Evolutionary conservation across 257 asterid genomes (phyloP), one percentile per base, ranked within the genome.

Genomic region (Rehmannia glutinosa): DNA sequence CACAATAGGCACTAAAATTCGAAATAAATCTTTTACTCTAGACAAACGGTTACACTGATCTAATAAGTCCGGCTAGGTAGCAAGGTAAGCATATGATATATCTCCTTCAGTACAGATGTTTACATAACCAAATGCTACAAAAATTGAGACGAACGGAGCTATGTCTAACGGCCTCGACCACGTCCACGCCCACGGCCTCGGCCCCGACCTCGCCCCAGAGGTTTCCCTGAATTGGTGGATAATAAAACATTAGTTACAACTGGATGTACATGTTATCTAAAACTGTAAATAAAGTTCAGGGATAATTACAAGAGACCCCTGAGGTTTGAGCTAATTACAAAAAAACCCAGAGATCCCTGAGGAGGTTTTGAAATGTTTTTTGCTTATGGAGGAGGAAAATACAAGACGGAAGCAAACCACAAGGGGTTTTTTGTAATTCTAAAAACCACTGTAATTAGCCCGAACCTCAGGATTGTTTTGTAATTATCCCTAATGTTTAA

Each of bases 101-200:
- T 52, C 39, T 32, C 69, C 68, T 59, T 58, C 67, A 11, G 56
- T 63, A 75, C 83, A 78, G 24, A 73, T 62, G 91, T 74, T 71
- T 77, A 77, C 84, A 80, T 45, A 69, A 73, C 78, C 69, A 58
- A 70, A 53, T 56, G 62, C 24, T 65, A 74, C 84, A 81, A 84
- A 82, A 83, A 76, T 58, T 67, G 42, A 19, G 59, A 68, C 30
- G 64, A 62, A 43, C 11, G 62, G 62, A 73, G 33, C 66, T 28
- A 27, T 46, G 67, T 57, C 74, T 88, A 90, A 70, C 95, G 96
- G 42, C 97, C 97, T 39, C 96, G 75, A 8, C 97, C 96, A 54
- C 97, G 91, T 0, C 95, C 97, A 27, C 96, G 95, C 2, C 97
- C 96, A 42, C 97, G 97, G 0, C 97, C 97, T 0, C 97, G 89